Evolutionary conservation across 345 rosid species (phyloP), one percentile per base, ranked within the genome.

Genomic region (Melaleuca quinquenervia): DNA sequence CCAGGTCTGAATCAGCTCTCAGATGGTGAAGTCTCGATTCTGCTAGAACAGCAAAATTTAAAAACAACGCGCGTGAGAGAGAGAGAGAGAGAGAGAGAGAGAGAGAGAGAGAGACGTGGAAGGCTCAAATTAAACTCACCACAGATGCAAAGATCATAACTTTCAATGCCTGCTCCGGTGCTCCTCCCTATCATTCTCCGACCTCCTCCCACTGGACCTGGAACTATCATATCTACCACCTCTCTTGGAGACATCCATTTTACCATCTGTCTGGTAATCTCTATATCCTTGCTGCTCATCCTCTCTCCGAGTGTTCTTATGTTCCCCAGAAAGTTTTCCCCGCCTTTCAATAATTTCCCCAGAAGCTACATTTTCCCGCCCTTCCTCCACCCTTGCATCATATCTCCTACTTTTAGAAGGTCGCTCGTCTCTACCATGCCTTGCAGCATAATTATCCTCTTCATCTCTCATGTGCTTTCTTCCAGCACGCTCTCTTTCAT

Each of bases 181-280:
- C 13, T 78, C 74, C n/a, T 26, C 44, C 70, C 56, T 52, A 15
- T 76, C 84, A 32, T 49, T 58, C 84, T 78, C 87, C 8, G 87
- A 53, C 80, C 84, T 85, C 82, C 87, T 82, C 78, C 52, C 87
- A 50, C 62, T 51, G 26, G 64, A 83, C 82, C 85, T 62, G 64
- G 84, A 75, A 26, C 84, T 82, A 44, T 84, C 86, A 78, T 87
- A 87, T 26, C 86, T 82, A 78, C 58, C 83, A 78, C 80, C 85
- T 74, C 86, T 76, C 84, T 32, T 87, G 22, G 85, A 44, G 11
- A 54, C 60, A 27, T 36, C 41, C 56, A 41, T 8, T 83, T 58
- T 83, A 32, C 53, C 24, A 44, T 86, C 85, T 11, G 60, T 32
- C 24, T 85, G 70, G 41, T 49, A 62, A 20, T 58, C 84, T 55